Evolutionary conservation across 148 eudicot genomes (phyloP).

Genomic region (Spergularia bocconei): DNA sequence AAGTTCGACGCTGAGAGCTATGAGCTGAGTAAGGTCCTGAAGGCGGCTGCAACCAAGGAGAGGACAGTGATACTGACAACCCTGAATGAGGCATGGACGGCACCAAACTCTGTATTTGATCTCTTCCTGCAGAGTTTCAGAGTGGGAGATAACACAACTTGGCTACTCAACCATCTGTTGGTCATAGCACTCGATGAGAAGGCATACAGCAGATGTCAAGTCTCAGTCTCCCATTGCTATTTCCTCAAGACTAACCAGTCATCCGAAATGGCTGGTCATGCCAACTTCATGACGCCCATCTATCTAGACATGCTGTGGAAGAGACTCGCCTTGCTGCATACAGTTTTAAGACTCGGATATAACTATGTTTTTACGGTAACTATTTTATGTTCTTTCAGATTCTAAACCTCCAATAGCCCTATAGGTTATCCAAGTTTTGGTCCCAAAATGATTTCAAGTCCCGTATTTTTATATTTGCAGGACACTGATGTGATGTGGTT

Average conservation of each 20-base stretch:
- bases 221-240: slow-evolving; percentile 28
- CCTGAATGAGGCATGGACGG: slow-evolving; percentile 40
- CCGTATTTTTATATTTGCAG: slow-evolving; percentile 17
- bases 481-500: slow-evolving; percentile 58
- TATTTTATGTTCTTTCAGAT: background rate
- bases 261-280: slow-evolving; percentile 27
- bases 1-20: slow-evolving; percentile 14
- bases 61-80: slow-evolving; percentile 33
- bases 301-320: slow-evolving; percentile 40
- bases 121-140: slow-evolving; percentile 33
- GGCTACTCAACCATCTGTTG: slow-evolving; percentile 28
- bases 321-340: slow-evolving; percentile 28
- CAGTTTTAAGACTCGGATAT: slow-evolving; percentile 31
- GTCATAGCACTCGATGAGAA: slow-evolving; percentile 28
- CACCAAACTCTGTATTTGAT: slow-evolving; percentile 35
- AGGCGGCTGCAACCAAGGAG: slow-evolving; percentile 31
- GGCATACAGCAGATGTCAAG: slow-evolving; percentile 30
- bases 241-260: slow-evolving; percentile 22
- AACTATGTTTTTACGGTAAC: slow-evolving; percentile 36
- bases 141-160: slow-evolving; percentile 25
- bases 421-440: no score
- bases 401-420: no score
- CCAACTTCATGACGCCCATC: slow-evolving; percentile 31
- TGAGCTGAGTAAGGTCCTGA: slow-evolving; percentile 25
- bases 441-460: background rate